A percentile compares a stretch with the other conserved stretches of the same genome.
Conservation (phyloP, 371 early-diverging fungal genomes). For the Funneliformis caledonium region DNA sequence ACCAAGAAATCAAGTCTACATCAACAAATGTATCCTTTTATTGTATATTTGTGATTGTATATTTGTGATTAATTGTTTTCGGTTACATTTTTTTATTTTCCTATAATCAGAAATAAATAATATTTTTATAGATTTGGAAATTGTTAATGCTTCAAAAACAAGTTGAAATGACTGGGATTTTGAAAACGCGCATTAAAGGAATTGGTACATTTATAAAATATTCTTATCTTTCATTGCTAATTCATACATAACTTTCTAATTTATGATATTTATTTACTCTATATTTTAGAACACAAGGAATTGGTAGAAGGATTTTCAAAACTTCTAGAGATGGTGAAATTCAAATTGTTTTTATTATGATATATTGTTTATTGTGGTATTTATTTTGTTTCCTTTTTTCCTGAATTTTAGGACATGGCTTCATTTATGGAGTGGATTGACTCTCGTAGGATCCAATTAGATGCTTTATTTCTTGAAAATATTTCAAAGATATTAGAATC, state of each 20-base stretch:
- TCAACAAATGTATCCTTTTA: conserved; percentile 54
- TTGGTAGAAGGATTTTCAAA: conserved; percentile 66
- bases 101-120: background rate
- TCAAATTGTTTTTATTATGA: background rate
- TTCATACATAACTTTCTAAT: background rate
- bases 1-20: conserved; percentile 53
- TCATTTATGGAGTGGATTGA: conserved; percentile 64
- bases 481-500: conserved; percentile 68
- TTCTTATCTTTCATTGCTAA: background rate
- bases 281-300: conserved; percentile 57
- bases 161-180: conserved; percentile 49
- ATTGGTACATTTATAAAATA: conserved; percentile 42
- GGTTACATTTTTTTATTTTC: conserved; percentile 34
- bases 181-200: conserved; percentile 55
- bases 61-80: background rate
- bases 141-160: conserved; percentile 64
- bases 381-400: background rate
- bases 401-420: conserved; percentile 51
- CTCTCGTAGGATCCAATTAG: conserved; percentile 24
- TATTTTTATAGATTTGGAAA: conserved; percentile 60
- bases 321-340: conserved; percentile 44
- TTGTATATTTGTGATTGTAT: background rate
- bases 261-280: background rate
- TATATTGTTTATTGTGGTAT: background rate
- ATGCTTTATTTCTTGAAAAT: conserved; percentile 49